A percentile compares a stretch with the other conserved stretches of the same genome.
Evolutionary conservation across 2,329 filamentous ascomycete species (phyloP).

Genomic region (Pseudocercospora cruenta): DNA sequence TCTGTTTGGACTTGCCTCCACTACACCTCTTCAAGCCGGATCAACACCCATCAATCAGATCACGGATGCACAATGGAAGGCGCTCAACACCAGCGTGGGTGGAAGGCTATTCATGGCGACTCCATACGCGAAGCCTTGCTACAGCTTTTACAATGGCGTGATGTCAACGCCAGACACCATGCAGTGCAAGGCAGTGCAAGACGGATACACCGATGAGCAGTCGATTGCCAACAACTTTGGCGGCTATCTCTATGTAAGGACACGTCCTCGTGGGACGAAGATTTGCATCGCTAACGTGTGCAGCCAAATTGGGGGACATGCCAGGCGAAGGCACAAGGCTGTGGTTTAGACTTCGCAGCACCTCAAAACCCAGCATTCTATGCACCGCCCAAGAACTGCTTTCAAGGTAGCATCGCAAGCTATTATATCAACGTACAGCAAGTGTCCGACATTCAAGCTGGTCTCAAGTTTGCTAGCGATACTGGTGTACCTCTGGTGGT

Average conservation of each 20-base stretch:
- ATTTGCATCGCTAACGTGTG: not conserved
- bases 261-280: not conserved
- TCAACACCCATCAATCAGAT: conserved; percentile 7
- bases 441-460: conserved; percentile 26
- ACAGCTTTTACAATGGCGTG: conserved; percentile 20
- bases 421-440: conserved; percentile 32
- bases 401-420: conserved; percentile 26
- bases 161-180: conserved; percentile 6
- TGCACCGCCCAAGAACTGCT: conserved; percentile 17
- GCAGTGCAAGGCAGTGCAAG: conserved; percentile 22
- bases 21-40: not conserved
- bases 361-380: conserved; percentile 19
- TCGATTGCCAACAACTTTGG: conserved; percentile 19
- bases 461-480: conserved; percentile 26
- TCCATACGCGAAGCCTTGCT: conserved; percentile 27
- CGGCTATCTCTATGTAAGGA: conserved; percentile 23
- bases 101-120: conserved; percentile 15
- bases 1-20: not conserved
- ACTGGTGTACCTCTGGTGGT: conserved; percentile 27
- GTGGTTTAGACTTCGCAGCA: conserved; percentile 22
- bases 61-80: conserved; percentile 22
- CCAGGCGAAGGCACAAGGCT: conserved; percentile 21
- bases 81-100: conserved; percentile 25
- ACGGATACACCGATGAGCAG: conserved; percentile 20
- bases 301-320: conserved; percentile 25